A percentile compares a stretch with the other conserved stretches of the same genome.
phyloP scores from a whole-genome alignment of 2,329 filamentous ascomycete genomes.

The Colletotrichum incanum region DNA sequence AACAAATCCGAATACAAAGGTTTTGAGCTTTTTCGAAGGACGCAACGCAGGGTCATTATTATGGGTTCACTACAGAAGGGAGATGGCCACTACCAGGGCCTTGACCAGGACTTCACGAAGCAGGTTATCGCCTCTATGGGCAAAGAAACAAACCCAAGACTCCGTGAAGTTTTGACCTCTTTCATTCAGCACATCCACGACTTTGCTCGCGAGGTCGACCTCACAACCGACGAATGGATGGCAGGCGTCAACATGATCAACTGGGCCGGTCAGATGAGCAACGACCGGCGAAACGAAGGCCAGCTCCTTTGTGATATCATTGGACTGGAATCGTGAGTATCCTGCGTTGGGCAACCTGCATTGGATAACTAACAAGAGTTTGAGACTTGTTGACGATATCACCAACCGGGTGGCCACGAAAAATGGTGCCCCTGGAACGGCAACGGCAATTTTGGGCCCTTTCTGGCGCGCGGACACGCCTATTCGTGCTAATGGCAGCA shows the following conservation, averaged over 20 bases:
- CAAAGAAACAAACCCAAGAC: slow-evolving; percentile 77
- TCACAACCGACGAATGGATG: slow-evolving; percentile 87
- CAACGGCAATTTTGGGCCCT: slow-evolving; percentile 86
- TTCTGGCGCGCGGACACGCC: slow-evolving; percentile 87
- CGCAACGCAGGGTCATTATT: not conserved
- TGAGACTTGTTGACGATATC: slow-evolving; percentile 82
- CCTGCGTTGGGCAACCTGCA: not conserved
- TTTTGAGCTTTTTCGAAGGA: not conserved
- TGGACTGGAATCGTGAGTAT: slow-evolving; percentile 76
- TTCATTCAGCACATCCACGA: slow-evolving; percentile 85
- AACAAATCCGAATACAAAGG: not conserved
- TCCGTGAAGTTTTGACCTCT: slow-evolving; percentile 77
- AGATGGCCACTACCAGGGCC: slow-evolving; percentile 31
- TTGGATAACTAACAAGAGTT: not conserved
- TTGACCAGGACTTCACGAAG: slow-evolving; percentile 75
- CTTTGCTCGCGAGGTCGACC: slow-evolving; percentile 84
- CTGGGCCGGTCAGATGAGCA: slow-evolving; percentile 78
- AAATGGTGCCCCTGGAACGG: slow-evolving; percentile 68
- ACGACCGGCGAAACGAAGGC: slow-evolving; percentile 79
- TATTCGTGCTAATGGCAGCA: slow-evolving; percentile 77
- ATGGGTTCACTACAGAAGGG: slow-evolving; percentile 41
- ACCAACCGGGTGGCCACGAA: slow-evolving; percentile 75
- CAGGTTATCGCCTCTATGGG: slow-evolving; percentile 83
- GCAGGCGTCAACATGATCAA: slow-evolving; percentile 73
- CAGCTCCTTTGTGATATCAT: slow-evolving; percentile 82